Percentiles rank a stretch among this genome's conserved stretches.
These are phyloP conservation scores for Trichoderma simmonsii DNA, from an alignment of 2,329 filamentous ascomycete genomes.

Conservation along the genomic window DNA sequence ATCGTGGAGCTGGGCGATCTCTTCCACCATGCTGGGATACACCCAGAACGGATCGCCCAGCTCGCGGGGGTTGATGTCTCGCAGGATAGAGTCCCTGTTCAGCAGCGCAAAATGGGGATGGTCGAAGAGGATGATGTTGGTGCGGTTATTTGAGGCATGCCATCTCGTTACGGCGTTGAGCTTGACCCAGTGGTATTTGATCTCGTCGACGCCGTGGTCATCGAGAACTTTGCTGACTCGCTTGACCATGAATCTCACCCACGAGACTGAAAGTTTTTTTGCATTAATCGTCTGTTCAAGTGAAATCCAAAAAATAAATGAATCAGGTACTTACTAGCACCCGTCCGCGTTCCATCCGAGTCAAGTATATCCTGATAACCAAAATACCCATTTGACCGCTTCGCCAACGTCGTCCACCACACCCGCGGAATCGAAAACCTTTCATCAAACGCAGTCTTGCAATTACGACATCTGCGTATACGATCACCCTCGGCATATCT, in stretches of 20 bases:
- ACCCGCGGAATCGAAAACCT: constrained; percentile 30
- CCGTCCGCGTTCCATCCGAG: not conserved
- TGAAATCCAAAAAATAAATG: not conserved
- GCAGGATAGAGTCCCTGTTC: not conserved
- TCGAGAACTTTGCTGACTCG: constrained; percentile 17
- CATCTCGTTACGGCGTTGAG: constrained; percentile 34
- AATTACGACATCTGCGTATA: constrained; percentile 30
- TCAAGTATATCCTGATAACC: constrained; percentile 29
- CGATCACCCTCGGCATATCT: constrained; percentile 33
- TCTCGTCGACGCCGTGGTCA: not conserved
- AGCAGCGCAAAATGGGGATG: constrained; percentile 10
- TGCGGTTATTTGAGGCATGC: constrained; percentile 24
- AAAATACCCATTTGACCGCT: constrained; percentile 40
- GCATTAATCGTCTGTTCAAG: not conserved
- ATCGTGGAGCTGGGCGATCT: constrained; percentile 34
- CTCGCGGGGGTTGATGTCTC: not conserved
- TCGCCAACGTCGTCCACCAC: constrained; percentile 37
- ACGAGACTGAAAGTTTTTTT: constrained; percentile 26
- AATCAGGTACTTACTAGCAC: not conserved
- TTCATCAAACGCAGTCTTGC: constrained; percentile 25
- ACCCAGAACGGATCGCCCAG: constrained; percentile 37
- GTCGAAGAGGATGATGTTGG: constrained; percentile 34
- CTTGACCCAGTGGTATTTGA: constrained; percentile 35
- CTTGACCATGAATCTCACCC: constrained; percentile 34
- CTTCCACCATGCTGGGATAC: constrained; percentile 30